Base-by-base conservation (phyloP, 2,329 filamentous ascomycete genomes). In the Teratosphaeriaceae sp. region DNA sequence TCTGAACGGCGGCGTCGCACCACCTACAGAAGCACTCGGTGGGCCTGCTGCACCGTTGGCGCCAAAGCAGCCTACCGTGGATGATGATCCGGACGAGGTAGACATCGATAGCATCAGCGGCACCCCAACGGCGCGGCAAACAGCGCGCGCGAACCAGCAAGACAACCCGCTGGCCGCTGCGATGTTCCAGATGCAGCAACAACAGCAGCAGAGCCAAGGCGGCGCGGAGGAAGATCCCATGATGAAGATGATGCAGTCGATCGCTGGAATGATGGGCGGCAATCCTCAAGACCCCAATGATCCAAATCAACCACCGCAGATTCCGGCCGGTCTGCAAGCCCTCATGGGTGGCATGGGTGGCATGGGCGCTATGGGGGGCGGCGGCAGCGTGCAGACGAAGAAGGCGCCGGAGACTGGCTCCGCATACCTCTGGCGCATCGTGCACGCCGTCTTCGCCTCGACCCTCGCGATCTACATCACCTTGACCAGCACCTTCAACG, bases 161-260 rank as follows among this genome's bases (percentile, higher is more conserved):
- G 49, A 50, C 7, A 50, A 60, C 26, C 58, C 58, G 19, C 47
- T 60, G 15, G 48, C 51, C 16, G 52, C 54, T 22, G 57, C 58
- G 3, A 57, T 58, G 56, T 39, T 58, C 42, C 57, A 58, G 41
- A 58, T 59, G 55, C 43, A 46, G 48, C 33, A 46, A 24, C 49
- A 60, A 60, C 43, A 30, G 11, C 22, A 45, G 21, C 44, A 27
- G 12, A 30, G 46, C 12, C 44, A 37, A 15, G 50, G 40, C 13
- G 49, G 26, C 11, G 62, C 61, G 15, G 60, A 61, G 41, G 67
- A 80, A n/a, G 82, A 85, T 56, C 80, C 80, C 11, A 82, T 85
- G 75, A 73, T 85, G 73, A 76, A 79, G 63, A 82, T 89, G 76
- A 74, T 90, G 64, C 78, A 83, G 57, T 82, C 88, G 64, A 79